Conservation (phyloP, 805 yeast species). For the Sugiyamaella boreocaroliniensis region DNA sequence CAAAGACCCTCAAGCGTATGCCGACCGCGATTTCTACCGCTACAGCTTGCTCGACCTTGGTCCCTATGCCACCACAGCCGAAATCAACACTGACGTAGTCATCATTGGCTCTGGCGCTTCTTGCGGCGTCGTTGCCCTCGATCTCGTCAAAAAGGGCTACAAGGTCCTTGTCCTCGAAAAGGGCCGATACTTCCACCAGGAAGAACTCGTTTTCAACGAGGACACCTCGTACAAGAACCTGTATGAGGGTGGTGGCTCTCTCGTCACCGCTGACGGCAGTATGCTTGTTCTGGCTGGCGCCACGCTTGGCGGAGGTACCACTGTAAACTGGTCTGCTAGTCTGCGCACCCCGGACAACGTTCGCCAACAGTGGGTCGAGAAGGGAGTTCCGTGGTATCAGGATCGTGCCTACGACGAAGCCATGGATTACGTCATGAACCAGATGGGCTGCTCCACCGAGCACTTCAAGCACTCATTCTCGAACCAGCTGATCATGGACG, state of each 20-base stretch:
- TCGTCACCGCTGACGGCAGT: constrained; percentile 34
- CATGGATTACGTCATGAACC: constrained; percentile 39
- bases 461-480: constrained; percentile 39
- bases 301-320: constrained; percentile 52
- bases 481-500: constrained; percentile 40
- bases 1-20: constrained; percentile 28
- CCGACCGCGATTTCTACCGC: constrained; percentile 28
- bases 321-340: constrained; percentile 53
- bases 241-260: constrained; percentile 37
- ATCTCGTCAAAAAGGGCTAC: constrained; percentile 39
- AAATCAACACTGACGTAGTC: constrained; percentile 16
- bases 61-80: constrained; percentile 9
- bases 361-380: constrained; percentile 45
- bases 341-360: constrained; percentile 44
- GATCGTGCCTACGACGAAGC: constrained; percentile 39
- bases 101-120: constrained; percentile 50
- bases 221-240: constrained; percentile 32
- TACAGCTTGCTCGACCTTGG: constrained; percentile 26
- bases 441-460: constrained; percentile 43
- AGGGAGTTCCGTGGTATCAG: constrained; percentile 43
- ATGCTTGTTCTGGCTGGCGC: constrained; percentile 42
- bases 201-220: constrained; percentile 36
- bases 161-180: constrained; percentile 44
- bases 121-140: constrained; percentile 47
- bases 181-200: constrained; percentile 38